phyloP scores from a whole-genome alignment of 2,329 filamentous ascomycete genomes.

The Phialemoniopsis sp. region DNA sequence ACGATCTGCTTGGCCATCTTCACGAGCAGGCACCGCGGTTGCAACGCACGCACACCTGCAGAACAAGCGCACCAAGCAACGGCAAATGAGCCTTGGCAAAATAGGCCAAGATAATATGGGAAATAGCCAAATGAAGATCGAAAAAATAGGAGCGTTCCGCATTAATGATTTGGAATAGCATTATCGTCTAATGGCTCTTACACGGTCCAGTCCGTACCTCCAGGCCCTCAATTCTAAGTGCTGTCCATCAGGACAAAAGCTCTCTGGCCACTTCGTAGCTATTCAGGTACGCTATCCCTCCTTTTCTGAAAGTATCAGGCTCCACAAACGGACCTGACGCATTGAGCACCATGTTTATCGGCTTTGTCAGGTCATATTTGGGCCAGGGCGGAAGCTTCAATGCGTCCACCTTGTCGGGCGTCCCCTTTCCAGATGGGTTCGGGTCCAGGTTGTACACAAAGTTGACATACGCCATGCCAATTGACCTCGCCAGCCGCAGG shows the following conservation, averaged over 20 bases:
- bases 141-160: no score
- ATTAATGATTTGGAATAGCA: conserved; percentile 1
- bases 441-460: conserved; percentile 39
- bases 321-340: conserved; percentile 37
- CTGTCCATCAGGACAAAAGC: conserved; percentile 17
- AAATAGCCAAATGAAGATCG: not conserved
- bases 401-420: conserved; percentile 12
- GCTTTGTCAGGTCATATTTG: conserved; percentile 25
- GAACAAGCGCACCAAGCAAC: not conserved
- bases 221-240: conserved; percentile 1
- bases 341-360: conserved; percentile 41
- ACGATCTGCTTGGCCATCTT: no score
- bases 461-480: conserved; percentile 35
- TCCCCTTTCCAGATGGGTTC: conserved; percentile 19
- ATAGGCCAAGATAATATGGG: no score
- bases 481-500: conserved; percentile 22
- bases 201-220: conserved; percentile 1
- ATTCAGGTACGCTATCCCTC: conserved; percentile 40
- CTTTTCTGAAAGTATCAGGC: conserved; percentile 39
- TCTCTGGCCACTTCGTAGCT: conserved; percentile 29
- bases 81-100: conserved; percentile 2
- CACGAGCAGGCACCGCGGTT: no score
- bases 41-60: no score
- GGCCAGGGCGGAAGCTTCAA: conserved; percentile 33
- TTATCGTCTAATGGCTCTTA: no score